Evolutionary conservation across 2,329 filamentous ascomycete species (phyloP), one percentile per base, ranked within the genome.

Genomic region (Diaporthe ilicicola): DNA sequence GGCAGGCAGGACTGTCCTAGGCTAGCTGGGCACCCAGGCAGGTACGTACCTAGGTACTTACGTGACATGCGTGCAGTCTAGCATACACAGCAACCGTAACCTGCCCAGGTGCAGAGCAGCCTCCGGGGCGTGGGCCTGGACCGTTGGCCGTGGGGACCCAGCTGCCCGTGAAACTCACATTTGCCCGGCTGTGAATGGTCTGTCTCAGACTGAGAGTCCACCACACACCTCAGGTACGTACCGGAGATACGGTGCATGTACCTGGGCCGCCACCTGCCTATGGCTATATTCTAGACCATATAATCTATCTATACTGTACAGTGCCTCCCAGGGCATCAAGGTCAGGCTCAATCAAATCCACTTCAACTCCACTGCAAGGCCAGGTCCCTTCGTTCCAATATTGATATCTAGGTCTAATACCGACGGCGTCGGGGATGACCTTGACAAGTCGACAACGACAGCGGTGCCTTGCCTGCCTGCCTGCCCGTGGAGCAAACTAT

Each of bases 181-280:
- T 48, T 67, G 42, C 39, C 51, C 56, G n/a, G 19, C n/a, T n/a
- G 24, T 67, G 65, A 67, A 15, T 67, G 65, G 53, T 42, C 65
- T 32, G 48, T 64, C 46, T 66, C 44, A 64, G 42, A 37, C 29
- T 39, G n/a, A 8, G 15, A 22, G 19, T 56, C 24, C 29, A 55
- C 53, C 15, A 19, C 46, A 48, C 8, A 22, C 15, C n/a, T 8
- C 8, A n/a, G 46, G 46, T 48, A 48, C 48, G 5, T 51, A 1
- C 22, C 22, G 24, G n/a, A 13, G 48, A n/a, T 22, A 37, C 34
- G n/a, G n/a, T n/a, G n/a, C n/a, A n/a, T n/a, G n/a, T n/a, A n/a
- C n/a, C n/a, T n/a, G n/a, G n/a, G n/a, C n/a, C n/a, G n/a, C n/a
- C n/a, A n/a, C n/a, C n/a, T n/a, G n/a, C n/a, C n/a, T n/a, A n/a